These are phyloP conservation scores for Alternaria novae-zelandiae DNA, from an alignment of 2,329 filamentous ascomycete genomes.

Conservation along the genomic window DNA sequence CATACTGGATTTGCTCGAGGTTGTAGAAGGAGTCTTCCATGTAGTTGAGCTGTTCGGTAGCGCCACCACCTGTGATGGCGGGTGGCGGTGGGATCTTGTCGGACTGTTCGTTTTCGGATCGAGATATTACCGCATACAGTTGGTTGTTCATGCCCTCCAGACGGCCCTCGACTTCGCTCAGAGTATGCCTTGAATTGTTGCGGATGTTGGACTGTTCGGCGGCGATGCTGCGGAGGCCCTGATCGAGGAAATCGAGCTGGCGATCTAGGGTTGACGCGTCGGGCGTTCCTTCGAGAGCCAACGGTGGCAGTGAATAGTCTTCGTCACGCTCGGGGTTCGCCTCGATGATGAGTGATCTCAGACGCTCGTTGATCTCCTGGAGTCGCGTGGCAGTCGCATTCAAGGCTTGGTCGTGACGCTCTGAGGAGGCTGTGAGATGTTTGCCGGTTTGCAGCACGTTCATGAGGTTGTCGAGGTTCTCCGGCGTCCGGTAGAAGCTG, in stretches of 20 bases:
- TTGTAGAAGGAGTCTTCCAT: slow-evolving; percentile 66
- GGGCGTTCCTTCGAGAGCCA: slow-evolving; percentile 17
- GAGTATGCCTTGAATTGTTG: slow-evolving; percentile 34
- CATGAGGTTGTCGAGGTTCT: slow-evolving; percentile 64
- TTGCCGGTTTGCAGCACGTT: slow-evolving; percentile 47
- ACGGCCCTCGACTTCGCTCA: slow-evolving; percentile 49
- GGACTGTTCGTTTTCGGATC: slow-evolving; percentile 58
- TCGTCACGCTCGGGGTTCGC: slow-evolving; percentile 61
- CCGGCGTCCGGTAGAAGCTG: slow-evolving; percentile 73
- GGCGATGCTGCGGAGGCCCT: slow-evolving; percentile 66
- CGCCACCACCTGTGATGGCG: slow-evolving; percentile 60
- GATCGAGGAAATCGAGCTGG: slow-evolving; percentile 75
- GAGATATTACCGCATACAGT: slow-evolving; percentile 58
- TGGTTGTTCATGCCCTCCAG: slow-evolving; percentile 65
- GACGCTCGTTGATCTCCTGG: slow-evolving; percentile 69
- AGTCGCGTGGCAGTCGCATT: slow-evolving; percentile 69
- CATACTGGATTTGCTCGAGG: slow-evolving; percentile 44
- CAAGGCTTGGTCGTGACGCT: slow-evolving; percentile 57
- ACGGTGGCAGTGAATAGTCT: slow-evolving; percentile 40
- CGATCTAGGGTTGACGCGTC: slow-evolving; percentile 50
- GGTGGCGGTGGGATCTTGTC: slow-evolving; percentile 65
- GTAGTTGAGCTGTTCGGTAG: slow-evolving; percentile 73
- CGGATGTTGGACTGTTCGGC: slow-evolving; percentile 58
- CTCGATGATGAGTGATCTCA: slow-evolving; percentile 71
- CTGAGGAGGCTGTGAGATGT: slow-evolving; percentile 36